Evolutionary conservation across 768 basidiomycete genomes (phyloP).

Genomic region (Cyclocybe cylindracea): DNA sequence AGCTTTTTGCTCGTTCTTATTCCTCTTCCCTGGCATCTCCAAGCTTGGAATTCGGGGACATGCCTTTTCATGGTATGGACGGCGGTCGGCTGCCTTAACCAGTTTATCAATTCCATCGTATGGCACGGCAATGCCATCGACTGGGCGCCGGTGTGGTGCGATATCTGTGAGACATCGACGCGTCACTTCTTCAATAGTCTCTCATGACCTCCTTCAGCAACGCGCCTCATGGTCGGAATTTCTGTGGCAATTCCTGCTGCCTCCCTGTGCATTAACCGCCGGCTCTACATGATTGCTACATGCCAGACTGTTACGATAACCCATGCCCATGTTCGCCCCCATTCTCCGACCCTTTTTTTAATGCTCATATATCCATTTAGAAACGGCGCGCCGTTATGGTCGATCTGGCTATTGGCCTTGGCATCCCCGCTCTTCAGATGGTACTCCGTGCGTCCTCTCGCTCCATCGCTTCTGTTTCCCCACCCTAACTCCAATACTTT

Average conservation of each 20-base stretch:
- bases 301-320: slow-evolving; percentile 31
- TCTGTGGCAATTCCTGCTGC: slow-evolving; percentile 35
- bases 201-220: slow-evolving; percentile 5
- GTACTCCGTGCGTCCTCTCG: slow-evolving; percentile 26
- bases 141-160: slow-evolving; percentile 49
- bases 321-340: slow-evolving; percentile 25
- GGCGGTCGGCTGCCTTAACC: slow-evolving; percentile 42
- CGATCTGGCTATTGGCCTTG: slow-evolving; percentile 34
- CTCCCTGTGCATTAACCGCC: slow-evolving; percentile 38
- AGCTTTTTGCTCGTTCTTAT: slow-evolving; percentile 43
- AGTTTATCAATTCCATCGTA: slow-evolving; percentile 56
- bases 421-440: slow-evolving; percentile 35
- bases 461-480: background rate
- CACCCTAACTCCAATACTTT: background rate
- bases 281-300: slow-evolving; percentile 39
- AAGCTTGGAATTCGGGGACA: slow-evolving; percentile 61
- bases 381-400: slow-evolving; percentile 34
- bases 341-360: too few species aligned
- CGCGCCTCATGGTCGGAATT: slow-evolving; percentile 31
- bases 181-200: background rate
- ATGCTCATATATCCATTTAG: slow-evolving; percentile 5
- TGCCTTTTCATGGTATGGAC: slow-evolving; percentile 60
- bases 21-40: slow-evolving; percentile 49
- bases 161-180: slow-evolving; percentile 34
- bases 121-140: slow-evolving; percentile 53